Percentiles rank a stretch among this genome's conserved stretches.
These are phyloP conservation scores for Isatis tinctoria DNA, from an alignment of 345 rosid species.

Conservation along the genomic window DNA sequence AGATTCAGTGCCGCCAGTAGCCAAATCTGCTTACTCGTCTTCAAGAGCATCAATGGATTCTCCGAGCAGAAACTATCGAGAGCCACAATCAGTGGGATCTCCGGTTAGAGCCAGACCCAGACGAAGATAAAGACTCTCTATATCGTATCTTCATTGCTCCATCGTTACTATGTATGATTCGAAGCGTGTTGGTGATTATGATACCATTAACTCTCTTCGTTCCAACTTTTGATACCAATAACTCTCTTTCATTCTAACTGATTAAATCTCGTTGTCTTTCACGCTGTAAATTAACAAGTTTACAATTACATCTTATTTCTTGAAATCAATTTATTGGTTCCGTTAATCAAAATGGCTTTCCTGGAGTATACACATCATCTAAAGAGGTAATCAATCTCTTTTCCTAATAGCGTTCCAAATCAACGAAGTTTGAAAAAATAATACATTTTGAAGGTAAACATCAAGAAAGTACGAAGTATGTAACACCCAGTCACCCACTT, in stretches of 20 bases:
- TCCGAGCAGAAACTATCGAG: constrained; percentile 50
- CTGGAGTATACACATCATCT: not conserved
- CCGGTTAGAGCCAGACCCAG: constrained; percentile 55
- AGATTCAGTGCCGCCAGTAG: constrained; percentile 54
- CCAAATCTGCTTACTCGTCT: constrained; percentile 48
- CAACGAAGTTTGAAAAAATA: not conserved
- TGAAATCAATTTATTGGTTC: not conserved
- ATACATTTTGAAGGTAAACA: not conserved
- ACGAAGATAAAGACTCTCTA: constrained; percentile 40
- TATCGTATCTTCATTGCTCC: not conserved
- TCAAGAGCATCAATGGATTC: constrained; percentile 58
- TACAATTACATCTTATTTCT: not conserved
- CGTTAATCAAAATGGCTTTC: not conserved
- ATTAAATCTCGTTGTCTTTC: not conserved
- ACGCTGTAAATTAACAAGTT: not conserved
- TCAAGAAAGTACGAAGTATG: not conserved
- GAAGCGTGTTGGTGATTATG: not conserved
- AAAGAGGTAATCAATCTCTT: not conserved
- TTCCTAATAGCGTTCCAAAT: not conserved
- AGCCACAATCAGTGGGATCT: constrained; percentile 44
- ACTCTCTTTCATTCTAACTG: not conserved
- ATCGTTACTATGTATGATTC: not conserved
- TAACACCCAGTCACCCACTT: not conserved
- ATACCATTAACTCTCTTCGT: not conserved
- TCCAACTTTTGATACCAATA: not conserved